These are phyloP conservation scores for Apophysomyces sp. DNA, from an alignment of 371 early-diverging fungal genomes.

Conservation along the genomic window DNA sequence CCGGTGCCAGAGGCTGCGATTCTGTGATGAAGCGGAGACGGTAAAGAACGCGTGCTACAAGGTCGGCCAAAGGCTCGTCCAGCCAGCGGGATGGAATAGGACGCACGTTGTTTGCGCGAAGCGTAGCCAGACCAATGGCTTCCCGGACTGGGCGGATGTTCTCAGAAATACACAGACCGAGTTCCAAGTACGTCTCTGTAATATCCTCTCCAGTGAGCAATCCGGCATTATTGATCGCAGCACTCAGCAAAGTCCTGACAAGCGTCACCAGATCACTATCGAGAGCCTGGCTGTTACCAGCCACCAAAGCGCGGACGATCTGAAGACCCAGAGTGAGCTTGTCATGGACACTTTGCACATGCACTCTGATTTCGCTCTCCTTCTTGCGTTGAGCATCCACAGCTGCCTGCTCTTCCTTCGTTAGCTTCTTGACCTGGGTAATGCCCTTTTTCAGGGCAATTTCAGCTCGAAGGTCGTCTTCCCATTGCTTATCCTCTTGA, in stretches of 20 bases:
- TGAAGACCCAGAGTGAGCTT: conserved; percentile 64
- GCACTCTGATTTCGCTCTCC: conserved; percentile 71
- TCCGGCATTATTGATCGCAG: conserved; percentile 52
- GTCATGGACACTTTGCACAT: conserved; percentile 55
- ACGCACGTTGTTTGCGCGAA: conserved; percentile 65
- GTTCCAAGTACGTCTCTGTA: conserved; percentile 54
- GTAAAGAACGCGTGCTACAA: conserved; percentile 72
- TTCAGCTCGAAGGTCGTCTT: conserved; percentile 79
- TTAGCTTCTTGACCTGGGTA: conserved; percentile 51
- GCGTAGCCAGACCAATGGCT: conserved; percentile 65
- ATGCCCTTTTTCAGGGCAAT: conserved; percentile 70
- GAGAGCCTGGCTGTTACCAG: conserved; percentile 55
- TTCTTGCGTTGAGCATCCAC: conserved; percentile 74
- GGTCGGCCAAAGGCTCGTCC: conserved; percentile 62
- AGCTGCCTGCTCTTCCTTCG: conserved; percentile 82
- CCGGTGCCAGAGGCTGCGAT: conserved; percentile 61
- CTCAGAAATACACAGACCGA: conserved; percentile 55
- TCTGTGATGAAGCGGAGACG: conserved; percentile 74
- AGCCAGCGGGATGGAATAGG: conserved; percentile 72
- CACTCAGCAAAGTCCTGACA: conserved; percentile 46
- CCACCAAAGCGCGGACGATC: conserved; percentile 61
- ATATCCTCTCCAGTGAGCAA: conserved; percentile 58
- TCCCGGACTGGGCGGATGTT: conserved; percentile 47
- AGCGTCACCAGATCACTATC: conserved; percentile 47
- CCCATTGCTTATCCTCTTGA: conserved; percentile 80